Evolutionary conservation across 306 rosid species (phyloP).

Genomic region (Vicia sativa): DNA sequence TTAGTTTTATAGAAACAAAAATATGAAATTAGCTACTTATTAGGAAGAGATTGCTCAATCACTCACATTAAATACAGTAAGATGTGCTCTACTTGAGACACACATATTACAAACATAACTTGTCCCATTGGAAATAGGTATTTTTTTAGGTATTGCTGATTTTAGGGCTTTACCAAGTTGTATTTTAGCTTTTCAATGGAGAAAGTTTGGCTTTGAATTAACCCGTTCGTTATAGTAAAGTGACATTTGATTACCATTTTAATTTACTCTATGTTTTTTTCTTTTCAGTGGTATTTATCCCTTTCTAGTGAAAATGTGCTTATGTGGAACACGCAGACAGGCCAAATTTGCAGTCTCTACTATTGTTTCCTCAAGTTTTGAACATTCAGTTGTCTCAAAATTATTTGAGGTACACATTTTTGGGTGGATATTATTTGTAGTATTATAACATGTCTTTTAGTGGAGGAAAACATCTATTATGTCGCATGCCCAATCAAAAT

Average conservation of each 20-base stretch:
- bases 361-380: conserved; percentile 63
- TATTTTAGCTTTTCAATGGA: conserved; percentile 26
- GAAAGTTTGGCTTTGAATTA: conserved; percentile 20
- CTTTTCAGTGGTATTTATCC: conserved; percentile 73
- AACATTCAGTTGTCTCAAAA: conserved; percentile 50
- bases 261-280: conserved; percentile 28
- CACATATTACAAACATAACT: conserved; percentile 12
- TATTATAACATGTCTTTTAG: conserved; percentile 18
- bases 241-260: conserved; percentile 26
- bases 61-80: neutral
- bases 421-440: conserved; percentile 5
- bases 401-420: conserved; percentile 64
- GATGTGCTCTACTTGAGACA: neutral
- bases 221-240: conserved; percentile 2
- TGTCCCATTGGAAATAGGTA: neutral
- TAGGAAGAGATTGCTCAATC: conserved; percentile 17
- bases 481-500: conserved; percentile 6
- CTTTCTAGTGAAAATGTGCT: conserved; percentile 60
- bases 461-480: conserved; percentile 11
- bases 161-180: conserved; percentile 14
- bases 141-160: conserved; percentile 3
- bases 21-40: neutral
- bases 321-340: conserved; percentile 76
- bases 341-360: conserved; percentile 80
- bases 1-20: neutral